Evolutionary conservation across 2,329 filamentous ascomycete genomes (phyloP).

Genomic region (Paradendryphiella salina): DNA sequence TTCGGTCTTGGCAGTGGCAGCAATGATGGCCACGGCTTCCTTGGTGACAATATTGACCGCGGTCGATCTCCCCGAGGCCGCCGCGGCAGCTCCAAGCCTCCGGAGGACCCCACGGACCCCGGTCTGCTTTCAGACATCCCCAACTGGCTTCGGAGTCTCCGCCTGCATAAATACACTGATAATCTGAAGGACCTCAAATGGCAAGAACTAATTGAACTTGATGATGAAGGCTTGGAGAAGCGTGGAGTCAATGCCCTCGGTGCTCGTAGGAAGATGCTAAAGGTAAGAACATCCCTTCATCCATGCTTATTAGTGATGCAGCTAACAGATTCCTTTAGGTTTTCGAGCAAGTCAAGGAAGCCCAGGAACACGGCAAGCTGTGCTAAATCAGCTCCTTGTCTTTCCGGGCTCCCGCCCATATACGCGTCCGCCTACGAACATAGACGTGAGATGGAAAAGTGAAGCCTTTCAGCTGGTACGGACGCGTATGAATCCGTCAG

Average conservation of each 20-base stretch:
- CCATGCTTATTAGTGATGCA: neutral
- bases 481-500: conserved; percentile 27
- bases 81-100: conserved; percentile 92
- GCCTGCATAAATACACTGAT: conserved; percentile 98
- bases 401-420: neutral
- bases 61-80: conserved; percentile 91
- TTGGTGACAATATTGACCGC: conserved; percentile 87
- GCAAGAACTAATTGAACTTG: conserved; percentile 87
- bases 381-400: conserved; percentile 28
- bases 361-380: conserved; percentile 51
- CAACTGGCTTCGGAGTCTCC: conserved; percentile 89
- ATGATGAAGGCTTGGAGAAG: conserved; percentile 90
- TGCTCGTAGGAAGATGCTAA: conserved; percentile 95
- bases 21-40: conserved; percentile 70
- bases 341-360: conserved; percentile 88
- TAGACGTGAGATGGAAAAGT: conserved; percentile 33
- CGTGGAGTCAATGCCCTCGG: conserved; percentile 93
- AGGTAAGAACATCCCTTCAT: conserved; percentile 60
- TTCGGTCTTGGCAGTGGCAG: conserved; percentile 61
- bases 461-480: conserved; percentile 29
- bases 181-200: conserved; percentile 97
- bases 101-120: conserved; percentile 94
- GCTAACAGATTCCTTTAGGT: conserved; percentile 60
- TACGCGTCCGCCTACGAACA: conserved; percentile 10
- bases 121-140: conserved; percentile 91